Conservation (phyloP, 352 stramenopile species). For the Peronospora farinosa region DNA sequence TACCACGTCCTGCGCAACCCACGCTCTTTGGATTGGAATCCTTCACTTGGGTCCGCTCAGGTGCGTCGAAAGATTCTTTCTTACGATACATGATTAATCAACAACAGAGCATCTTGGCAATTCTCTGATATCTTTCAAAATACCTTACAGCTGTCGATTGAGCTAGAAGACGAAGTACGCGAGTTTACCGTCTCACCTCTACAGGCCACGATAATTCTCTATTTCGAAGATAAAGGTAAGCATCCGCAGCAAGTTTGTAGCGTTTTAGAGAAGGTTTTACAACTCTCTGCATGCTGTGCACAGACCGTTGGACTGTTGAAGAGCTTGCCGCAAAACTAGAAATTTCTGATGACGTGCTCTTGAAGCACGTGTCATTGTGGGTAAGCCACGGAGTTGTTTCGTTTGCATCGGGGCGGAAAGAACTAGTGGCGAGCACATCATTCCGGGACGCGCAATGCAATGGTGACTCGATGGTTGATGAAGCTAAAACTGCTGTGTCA, state of each 20-base stretch:
- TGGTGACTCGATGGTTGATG: conserved; percentile 37
- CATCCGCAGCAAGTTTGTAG: not conserved
- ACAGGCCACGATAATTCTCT: conserved; percentile 90
- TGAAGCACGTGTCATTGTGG: conserved; percentile 64
- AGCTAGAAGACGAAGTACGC: conserved; percentile 75
- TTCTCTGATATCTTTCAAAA: conserved; percentile 4
- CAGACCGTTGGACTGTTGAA: conserved; percentile 53
- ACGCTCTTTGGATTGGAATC: conserved; percentile 89
- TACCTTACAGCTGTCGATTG: conserved; percentile 58
- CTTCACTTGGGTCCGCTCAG: conserved; percentile 89
- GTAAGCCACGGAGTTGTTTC: conserved; percentile 60
- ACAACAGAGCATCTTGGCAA: not conserved
- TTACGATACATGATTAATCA: not conserved
- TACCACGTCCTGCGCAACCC: conserved; percentile 94
- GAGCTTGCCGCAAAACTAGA: conserved; percentile 57
- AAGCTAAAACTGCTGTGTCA: conserved; percentile 82
- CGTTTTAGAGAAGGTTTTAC: not conserved
- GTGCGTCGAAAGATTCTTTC: conserved; percentile 32
- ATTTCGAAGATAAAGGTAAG: conserved; percentile 91
- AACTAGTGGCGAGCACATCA: conserved; percentile 36
- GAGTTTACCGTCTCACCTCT: conserved; percentile 90
- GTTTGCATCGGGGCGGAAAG: conserved; percentile 36
- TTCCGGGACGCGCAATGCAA: conserved; percentile 45
- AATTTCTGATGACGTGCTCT: conserved; percentile 46
- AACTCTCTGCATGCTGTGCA: conserved; percentile 1